Base-by-base conservation (phyloP, 148 eudicot genomes). In the Rhododendron williamsianum region DNA sequence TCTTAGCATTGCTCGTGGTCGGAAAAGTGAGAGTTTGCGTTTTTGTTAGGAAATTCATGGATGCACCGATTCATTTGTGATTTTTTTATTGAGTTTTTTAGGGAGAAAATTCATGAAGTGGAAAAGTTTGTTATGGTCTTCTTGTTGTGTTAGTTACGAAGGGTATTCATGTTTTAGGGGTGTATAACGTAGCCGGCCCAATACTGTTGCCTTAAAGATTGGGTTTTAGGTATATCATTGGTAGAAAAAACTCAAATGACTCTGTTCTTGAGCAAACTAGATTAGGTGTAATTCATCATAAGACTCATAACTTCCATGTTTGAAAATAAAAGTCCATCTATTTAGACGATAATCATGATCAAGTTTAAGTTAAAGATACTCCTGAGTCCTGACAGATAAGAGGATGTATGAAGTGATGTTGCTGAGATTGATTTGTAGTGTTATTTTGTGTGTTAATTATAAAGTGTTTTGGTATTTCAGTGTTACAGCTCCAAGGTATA, bases 401-500 rank as follows among this genome's bases (percentile, higher is more conserved):
- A 71, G 76, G 36, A 71, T 71, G 76, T 30, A 71, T 71, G 38
- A 71, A 71, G 18, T 71, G 38, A 71, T 71, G 7, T 30, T 27
- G 18, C 76, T 71, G 76, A 71, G 38, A 12, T 33, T 71, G 76
- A 71, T 71, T 30, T 71, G 30, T 25, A 2, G 30, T 9, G 30
- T 71, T 27, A 71, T 30, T 12, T 71, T 21, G 1, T 85, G 30
- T 60, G 51, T 85, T 19, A 38, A 8, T 73, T 84, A 43, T 72
- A 10, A 33, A 86, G 69, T 46, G 67, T 73, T 81, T 79, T 81
- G 46, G 27, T 48, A 19, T 87, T 85, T 76, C 84, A 93, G 99
- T 90, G 93, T 91, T 80, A 91, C 88, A 80, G 99, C 96, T 77
- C 98, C 99, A 69, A 90, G 98, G 90, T 96, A 95, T 88, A 87